Conservation (phyloP, 768 basidiomycete species). For the Naganishia vishniacii region DNA sequence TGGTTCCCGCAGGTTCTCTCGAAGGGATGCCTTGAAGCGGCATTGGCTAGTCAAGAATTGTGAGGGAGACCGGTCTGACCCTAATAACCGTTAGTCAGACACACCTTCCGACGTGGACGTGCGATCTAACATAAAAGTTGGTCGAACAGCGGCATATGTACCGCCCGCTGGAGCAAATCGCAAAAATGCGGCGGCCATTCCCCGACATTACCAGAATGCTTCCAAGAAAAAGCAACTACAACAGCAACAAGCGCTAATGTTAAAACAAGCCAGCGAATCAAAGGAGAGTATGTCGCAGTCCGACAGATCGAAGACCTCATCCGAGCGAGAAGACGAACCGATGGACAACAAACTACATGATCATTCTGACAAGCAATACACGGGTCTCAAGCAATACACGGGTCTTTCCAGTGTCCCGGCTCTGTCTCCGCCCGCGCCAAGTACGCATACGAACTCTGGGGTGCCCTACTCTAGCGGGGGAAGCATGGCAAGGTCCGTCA, state of each 20-base stretch:
- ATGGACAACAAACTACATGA: neutral
- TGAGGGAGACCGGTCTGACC: conserved; percentile 33
- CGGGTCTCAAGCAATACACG: neutral
- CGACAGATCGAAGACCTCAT: conserved; percentile 1
- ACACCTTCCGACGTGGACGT: too few species aligned
- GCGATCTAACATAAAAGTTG: neutral
- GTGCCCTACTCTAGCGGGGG: neutral
- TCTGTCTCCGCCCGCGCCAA: conserved; percentile 10
- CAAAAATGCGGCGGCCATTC: conserved; percentile 14
- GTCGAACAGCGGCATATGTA: neutral
- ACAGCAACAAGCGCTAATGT: neutral
- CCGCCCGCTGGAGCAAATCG: neutral
- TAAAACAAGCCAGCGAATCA: neutral
- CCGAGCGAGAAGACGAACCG: neutral
- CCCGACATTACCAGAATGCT: neutral
- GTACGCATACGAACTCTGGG: neutral
- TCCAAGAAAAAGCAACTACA: conserved; percentile 15
- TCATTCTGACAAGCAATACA: too few species aligned
- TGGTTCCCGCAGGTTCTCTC: conserved; percentile 40
- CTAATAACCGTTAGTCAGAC: conserved; percentile 29
- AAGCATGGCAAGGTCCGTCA: conserved; percentile 1
- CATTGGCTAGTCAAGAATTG: conserved; percentile 50
- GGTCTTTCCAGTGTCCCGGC: neutral
- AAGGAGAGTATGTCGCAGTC: neutral
- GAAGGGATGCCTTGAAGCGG: conserved; percentile 48